Evolutionary conservation across 495 filamentous ascomycete genomes (phyloP).

Genomic region (Xylaria venustula): DNA sequence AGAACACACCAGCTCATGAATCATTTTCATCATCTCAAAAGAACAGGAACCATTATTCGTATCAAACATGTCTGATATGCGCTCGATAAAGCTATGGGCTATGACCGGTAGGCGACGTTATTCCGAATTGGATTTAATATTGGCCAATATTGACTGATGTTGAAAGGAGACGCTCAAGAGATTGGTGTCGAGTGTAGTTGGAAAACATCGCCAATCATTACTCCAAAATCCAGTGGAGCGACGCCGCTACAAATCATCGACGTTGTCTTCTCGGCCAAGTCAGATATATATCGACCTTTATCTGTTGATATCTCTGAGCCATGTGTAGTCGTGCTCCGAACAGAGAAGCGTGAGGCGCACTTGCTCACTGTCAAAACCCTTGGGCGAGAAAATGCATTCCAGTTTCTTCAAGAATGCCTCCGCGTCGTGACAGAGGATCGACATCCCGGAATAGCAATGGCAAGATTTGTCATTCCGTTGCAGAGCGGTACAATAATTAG

Average conservation of each 20-base stretch:
- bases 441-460: constrained; percentile 4
- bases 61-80: background rate
- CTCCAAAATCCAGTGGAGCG: background rate
- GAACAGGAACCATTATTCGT: background rate
- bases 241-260: constrained; percentile 7
- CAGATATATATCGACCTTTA: background rate
- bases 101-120: background rate
- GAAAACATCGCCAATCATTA: constrained; percentile 7
- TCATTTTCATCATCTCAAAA: background rate
- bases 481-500: constrained; percentile 16
- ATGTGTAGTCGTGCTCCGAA: background rate
- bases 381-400: constrained; percentile 10
- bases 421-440: constrained; percentile 1
- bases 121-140: background rate
- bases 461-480: constrained; percentile 22
- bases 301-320: background rate
- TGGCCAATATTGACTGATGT: background rate
- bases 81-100: background rate
- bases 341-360: background rate
- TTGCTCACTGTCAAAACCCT: background rate
- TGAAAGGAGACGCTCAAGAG: constrained; percentile 7
- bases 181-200: constrained; percentile 16
- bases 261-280: background rate
- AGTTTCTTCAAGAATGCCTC: constrained; percentile 21
- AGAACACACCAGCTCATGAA: background rate